Conservation (phyloP, 1,284 basidiomycete genomes). For the Exobasidium cylindrosporum region DNA sequence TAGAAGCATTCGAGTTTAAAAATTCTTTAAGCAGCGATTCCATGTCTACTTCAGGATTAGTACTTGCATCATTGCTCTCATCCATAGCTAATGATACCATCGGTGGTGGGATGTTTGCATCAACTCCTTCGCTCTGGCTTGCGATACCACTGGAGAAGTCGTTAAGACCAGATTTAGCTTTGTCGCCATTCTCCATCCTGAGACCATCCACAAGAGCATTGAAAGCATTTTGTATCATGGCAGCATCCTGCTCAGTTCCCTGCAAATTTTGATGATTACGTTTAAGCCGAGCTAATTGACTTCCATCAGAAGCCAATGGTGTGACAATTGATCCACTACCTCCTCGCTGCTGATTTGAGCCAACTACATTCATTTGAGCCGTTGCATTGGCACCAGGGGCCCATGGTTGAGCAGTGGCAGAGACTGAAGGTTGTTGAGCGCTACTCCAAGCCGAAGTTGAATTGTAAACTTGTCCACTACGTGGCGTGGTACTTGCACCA, state of each 20-base stretch:
- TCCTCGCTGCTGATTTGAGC: not conserved
- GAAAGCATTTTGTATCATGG: constrained; percentile 69
- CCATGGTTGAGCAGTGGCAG: not conserved
- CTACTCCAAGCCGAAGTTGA: not conserved
- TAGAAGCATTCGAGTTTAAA: constrained; percentile 8
- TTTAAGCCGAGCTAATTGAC: not conserved
- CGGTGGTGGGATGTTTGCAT: not conserved
- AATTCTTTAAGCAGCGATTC: constrained; percentile 18
- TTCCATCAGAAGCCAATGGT: not conserved
- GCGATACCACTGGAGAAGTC: too few species aligned
- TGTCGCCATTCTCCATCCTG: constrained; percentile 61
- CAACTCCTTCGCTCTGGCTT: not conserved
- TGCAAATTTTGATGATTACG: constrained; percentile 63
- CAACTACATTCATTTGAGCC: not conserved
- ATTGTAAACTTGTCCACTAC: not conserved
- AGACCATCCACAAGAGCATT: constrained; percentile 70
- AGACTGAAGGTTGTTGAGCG: constrained; percentile 1
- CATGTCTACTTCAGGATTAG: constrained; percentile 15
- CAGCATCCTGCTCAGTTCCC: constrained; percentile 71
- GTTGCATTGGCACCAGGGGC: not conserved
- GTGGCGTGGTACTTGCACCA: constrained; percentile 7
- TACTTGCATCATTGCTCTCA: not conserved
- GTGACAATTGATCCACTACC: not conserved
- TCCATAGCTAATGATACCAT: constrained; percentile 10
- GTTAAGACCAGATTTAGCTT: too few species aligned